Conservation (phyloP, 1,284 basidiomycete species). For the Rhodotorula sp. region DNA sequence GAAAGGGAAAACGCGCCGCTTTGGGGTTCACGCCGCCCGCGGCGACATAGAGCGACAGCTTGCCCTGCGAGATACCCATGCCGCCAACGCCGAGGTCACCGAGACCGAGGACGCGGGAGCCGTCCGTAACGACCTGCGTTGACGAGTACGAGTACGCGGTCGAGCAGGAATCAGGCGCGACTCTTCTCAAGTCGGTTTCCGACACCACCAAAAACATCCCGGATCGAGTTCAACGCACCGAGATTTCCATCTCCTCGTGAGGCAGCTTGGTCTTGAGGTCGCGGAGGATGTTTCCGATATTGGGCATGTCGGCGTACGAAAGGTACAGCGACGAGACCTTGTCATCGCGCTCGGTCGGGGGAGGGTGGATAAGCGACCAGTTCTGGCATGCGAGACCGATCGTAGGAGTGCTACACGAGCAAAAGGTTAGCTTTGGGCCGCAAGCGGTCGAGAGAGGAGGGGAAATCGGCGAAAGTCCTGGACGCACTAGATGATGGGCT, state of each 20-base stretch:
- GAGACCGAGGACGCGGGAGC: conserved; percentile 86
- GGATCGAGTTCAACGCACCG: neutral
- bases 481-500: conserved; percentile 14
- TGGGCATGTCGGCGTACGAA: conserved; percentile 79
- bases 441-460: neutral
- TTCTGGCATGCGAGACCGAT: conserved; percentile 56
- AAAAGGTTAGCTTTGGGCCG: conserved; percentile 15
- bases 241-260: conserved; percentile 45
- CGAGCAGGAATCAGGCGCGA: neutral
- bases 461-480: too few species aligned
- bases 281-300: conserved; percentile 49
- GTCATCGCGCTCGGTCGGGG: conserved; percentile 11
- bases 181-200: neutral
- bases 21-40: conserved; percentile 70
- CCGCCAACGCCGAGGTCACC: conserved; percentile 69
- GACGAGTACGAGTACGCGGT: neutral
- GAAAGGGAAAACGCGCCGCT: conserved; percentile 50
- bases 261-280: conserved; percentile 42
- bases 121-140: conserved; percentile 59
- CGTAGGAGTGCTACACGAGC: conserved; percentile 65
- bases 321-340: conserved; percentile 56
- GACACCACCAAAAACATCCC: too few species aligned
- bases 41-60: conserved; percentile 86
- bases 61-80: conserved; percentile 88
- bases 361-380: conserved; percentile 39